Evolutionary conservation across 1,284 basidiomycete genomes (phyloP), one percentile per base, ranked within the genome.

Genomic region (Ustilago nuda): DNA sequence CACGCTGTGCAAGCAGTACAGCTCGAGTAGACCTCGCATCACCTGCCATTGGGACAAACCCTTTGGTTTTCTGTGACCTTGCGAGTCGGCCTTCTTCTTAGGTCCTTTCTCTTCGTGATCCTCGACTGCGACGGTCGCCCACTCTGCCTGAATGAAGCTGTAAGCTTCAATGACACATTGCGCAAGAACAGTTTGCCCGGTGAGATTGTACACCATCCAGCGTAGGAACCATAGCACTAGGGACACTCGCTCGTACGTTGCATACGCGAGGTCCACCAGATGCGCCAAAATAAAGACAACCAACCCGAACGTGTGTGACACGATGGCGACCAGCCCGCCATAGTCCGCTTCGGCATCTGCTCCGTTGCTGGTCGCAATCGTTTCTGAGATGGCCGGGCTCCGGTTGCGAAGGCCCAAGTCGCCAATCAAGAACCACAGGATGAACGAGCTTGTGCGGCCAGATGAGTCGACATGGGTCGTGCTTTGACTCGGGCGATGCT

Each of bases 281-380:
- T 85, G 84, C 2, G 84, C 82, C 6, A 79, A 46, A n/a, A 80
- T 41, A 55, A 83, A 85, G n/a, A 83, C 64, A 17, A 76, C n/a
- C 62, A 84, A 78, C 8, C 74, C 80, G 19, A 78, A 63, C 12
- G 51, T 37, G 37, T 79, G 73, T 13, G 55, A 30, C 5, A 72
- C 32, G 3, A 79, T 23, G 8, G 56, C 62, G 8, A 60, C 64
- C 3, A 79, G 12, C 2, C 61, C 70, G 23, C 75, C 75, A n/a
- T 78, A 56, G 19, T 78, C 71, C 1, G 55, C 60, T 27, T 56
- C 57, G 17, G n/a, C 27, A 2, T 33, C 23, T 19, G 17, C 12
- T 3, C 32, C 15, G n/a, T 56, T 33, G 19, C 19, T 13, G 46
- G 41, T 37, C 12, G 57, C 48, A 9, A 7, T 43, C 30, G 51